phyloP scores from a whole-genome alignment of 1,139 yeast species.

The Hansenula sp. region DNA sequence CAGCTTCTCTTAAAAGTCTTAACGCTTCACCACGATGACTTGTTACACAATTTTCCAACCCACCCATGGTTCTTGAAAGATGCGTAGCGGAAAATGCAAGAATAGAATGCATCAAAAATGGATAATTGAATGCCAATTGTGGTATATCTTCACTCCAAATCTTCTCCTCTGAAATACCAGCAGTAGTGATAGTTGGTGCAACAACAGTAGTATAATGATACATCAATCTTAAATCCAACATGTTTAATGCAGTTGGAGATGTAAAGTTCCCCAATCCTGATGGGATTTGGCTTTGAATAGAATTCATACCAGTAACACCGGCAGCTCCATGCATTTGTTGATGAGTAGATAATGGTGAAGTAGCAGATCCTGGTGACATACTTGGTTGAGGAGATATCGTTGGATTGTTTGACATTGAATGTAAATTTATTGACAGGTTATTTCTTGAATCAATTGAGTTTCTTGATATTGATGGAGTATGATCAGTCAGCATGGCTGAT shows the following conservation, averaged over 20 bases:
- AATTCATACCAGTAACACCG: conserved; percentile 4
- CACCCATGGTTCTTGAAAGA: conserved; percentile 69
- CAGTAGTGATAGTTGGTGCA: conserved; percentile 82
- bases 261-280: conserved; percentile 4
- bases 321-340: conserved; percentile 7
- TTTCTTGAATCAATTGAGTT: conserved; percentile 3
- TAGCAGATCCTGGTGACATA: conserved; percentile 23
- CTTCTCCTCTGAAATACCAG: conserved; percentile 83
- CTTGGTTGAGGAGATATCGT: conserved; percentile 25
- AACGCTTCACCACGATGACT: conserved; percentile 86
- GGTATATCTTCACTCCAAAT: conserved; percentile 91
- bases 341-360: conserved; percentile 20
- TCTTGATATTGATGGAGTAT: conserved; percentile 1
- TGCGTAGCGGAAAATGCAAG: conserved; percentile 92
- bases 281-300: conserved; percentile 9
- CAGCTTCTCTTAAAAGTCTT: conserved; percentile 77
- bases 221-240: conserved; percentile 76
- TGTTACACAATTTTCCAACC: conserved; percentile 80
- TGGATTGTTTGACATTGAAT: conserved; percentile 18
- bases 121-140: conserved; percentile 79
- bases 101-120: conserved; percentile 88
- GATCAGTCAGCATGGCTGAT: conserved; percentile 2
- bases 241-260: conserved; percentile 39
- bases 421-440: conserved; percentile 15
- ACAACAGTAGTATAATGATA: conserved; percentile 85